A percentile compares a stretch with the other conserved stretches of the same genome.
Conservation (phyloP, 1,139 yeast species). For the Suhomyces yuchorum region DNA sequence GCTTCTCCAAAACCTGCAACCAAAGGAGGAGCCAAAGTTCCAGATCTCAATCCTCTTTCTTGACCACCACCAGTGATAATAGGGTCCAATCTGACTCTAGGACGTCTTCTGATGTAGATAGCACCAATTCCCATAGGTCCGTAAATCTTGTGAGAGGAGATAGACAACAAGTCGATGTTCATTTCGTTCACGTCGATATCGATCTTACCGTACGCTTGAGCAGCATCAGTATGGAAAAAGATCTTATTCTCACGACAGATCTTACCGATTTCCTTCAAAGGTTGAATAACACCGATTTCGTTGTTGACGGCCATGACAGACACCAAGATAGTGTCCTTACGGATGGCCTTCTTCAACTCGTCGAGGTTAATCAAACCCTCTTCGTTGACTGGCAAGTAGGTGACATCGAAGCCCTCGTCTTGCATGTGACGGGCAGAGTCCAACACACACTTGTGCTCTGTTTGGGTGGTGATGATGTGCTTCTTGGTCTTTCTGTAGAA, state of each 20-base stretch:
- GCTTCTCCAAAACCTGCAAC: slow-evolving; percentile 98
- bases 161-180: slow-evolving; percentile 91
- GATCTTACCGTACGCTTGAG: slow-evolving; percentile 96
- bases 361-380: slow-evolving; percentile 83
- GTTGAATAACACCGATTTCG: slow-evolving; percentile 97
- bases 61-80: slow-evolving; percentile 98
- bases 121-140: slow-evolving; percentile 99
- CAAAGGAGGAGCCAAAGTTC: slow-evolving; percentile 94
- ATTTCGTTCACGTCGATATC: slow-evolving; percentile 89
- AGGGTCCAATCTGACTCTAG: slow-evolving; percentile 96
- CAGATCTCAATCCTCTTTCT: slow-evolving; percentile 96
- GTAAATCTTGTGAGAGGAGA: slow-evolving; percentile 93
- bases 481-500: slow-evolving; percentile 87
- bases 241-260: slow-evolving; percentile 85
- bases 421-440: slow-evolving; percentile 94
- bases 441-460: slow-evolving; percentile 97
- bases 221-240: slow-evolving; percentile 98
- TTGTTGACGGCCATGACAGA: slow-evolving; percentile 98
- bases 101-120: slow-evolving; percentile 92
- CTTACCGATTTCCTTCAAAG: slow-evolving; percentile 88
- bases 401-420: slow-evolving; percentile 96
- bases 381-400: slow-evolving; percentile 79
- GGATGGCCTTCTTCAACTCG: slow-evolving; percentile 76
- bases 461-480: slow-evolving; percentile 93
- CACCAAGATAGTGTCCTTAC: slow-evolving; percentile 89